Conservation (phyloP, 1,284 basidiomycete species). For the Pseudozyma hubeiensis region DNA sequence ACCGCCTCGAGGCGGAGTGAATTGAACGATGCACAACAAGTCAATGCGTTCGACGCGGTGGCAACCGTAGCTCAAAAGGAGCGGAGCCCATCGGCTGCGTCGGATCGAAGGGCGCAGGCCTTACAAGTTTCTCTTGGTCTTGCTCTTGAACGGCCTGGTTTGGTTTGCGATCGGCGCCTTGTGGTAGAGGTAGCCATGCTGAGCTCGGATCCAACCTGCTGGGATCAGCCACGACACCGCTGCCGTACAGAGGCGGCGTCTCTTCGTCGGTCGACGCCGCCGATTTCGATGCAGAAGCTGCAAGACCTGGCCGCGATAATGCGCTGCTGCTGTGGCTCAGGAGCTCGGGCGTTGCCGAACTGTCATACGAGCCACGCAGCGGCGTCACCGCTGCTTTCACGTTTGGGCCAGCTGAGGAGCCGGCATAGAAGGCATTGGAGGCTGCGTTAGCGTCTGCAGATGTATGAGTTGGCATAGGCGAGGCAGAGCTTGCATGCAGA, state of each 20-base stretch:
- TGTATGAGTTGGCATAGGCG: neutral
- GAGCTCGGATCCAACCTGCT: slow-evolving; percentile 6
- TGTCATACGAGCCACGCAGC: slow-evolving; percentile 11
- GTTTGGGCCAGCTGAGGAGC: slow-evolving; percentile 3
- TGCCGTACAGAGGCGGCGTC: slow-evolving; percentile 12
- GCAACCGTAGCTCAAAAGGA: slow-evolving; percentile 25
- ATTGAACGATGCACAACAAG: neutral
- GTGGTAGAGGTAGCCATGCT: slow-evolving; percentile 8
- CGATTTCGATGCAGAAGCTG: slow-evolving; percentile 21
- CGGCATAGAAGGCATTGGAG: neutral
- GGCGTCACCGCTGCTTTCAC: slow-evolving; percentile 21
- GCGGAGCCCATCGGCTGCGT: slow-evolving; percentile 16
- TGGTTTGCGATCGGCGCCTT: slow-evolving; percentile 1
- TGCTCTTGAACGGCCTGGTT: neutral
- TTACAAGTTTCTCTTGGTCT: slow-evolving; percentile 11
- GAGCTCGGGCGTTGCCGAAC: slow-evolving; percentile 37
- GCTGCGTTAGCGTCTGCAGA: neutral
- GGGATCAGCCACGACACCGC: neutral
- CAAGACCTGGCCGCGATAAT: neutral
- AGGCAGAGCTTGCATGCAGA: neutral
- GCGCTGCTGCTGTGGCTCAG: slow-evolving; percentile 11
- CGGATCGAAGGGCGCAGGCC: slow-evolving; percentile 29
- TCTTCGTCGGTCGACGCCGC: slow-evolving; percentile 40
- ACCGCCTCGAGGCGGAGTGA: neutral
- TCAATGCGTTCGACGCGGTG: slow-evolving; percentile 8